These are phyloP conservation scores for Lithospermum erythrorhizon DNA, from an alignment of 257 asterid genomes.

Conservation along the genomic window DNA sequence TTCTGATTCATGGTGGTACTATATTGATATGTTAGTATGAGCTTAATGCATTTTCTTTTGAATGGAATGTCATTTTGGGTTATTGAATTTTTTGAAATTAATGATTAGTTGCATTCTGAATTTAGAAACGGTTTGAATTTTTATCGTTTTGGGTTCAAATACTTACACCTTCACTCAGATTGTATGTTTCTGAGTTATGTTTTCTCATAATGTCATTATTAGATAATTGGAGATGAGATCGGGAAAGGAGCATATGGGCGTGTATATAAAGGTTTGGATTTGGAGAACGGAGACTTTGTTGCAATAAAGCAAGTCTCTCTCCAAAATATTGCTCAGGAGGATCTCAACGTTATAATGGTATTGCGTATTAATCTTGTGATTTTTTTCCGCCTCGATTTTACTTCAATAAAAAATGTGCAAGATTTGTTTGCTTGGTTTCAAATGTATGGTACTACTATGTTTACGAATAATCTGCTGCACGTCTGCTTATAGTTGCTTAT, in stretches of 20 bases:
- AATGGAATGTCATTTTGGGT: neutral
- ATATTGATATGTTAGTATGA: too few species aligned
- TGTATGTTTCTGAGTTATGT: neutral
- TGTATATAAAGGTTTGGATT: slow-evolving; percentile 95
- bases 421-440: neutral
- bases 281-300: slow-evolving; percentile 95
- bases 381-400: neutral
- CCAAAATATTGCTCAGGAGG: slow-evolving; percentile 89
- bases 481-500: too few species aligned
- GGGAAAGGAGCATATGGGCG: slow-evolving; percentile 99
- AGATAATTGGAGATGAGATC: slow-evolving; percentile 98
- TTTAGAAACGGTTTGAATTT: neutral
- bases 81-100: too few species aligned
- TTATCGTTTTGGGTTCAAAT: neutral
- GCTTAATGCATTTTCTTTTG: too few species aligned
- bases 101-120: too few species aligned
- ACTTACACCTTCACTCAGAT: neutral
- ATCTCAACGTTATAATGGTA: slow-evolving; percentile 79
- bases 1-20: neutral
- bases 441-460: too few species aligned
- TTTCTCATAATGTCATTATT: neutral
- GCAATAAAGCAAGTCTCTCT: slow-evolving; percentile 96
- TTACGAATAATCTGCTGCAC: too few species aligned
- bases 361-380: slow-evolving; percentile 1
- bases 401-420: neutral